Evolutionary conservation across 768 basidiomycete genomes (phyloP), one percentile per base, ranked within the genome.

Genomic region (Termitomyces titanicus): DNA sequence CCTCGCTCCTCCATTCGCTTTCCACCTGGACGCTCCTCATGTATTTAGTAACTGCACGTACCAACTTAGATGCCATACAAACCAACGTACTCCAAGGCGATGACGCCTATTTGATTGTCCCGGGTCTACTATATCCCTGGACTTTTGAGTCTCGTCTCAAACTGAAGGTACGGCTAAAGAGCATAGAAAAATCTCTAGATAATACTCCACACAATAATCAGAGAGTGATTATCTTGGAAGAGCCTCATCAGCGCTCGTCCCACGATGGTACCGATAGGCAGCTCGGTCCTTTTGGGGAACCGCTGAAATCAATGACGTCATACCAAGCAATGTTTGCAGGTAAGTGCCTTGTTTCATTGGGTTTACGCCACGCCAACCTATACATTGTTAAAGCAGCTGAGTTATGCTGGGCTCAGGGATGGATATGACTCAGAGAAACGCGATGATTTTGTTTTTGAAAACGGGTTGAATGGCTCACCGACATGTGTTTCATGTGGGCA

Each of bases 341-440:
- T 53, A 34, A 33, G 51, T 42, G 51, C 34, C 40, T 53, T 29
- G 9, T 3, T 18, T 34, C 11, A 13, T 29, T 35, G 5, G 40
- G 17, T 44, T 40, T 53, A 53, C 51, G 51, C 51, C 51, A 53
- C 51, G 51, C 39, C 45, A 45, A 40, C n/a, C 29, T 33, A 24
- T 27, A n/a, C 29, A 53, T 45, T 18, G 11, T 33, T 5, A 15
- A 24, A 18, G 2, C 42, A 35, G 12, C 15, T 12, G n/a, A 17
- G 15, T 10, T 13, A 25, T 27, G 11, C 13, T 45, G 17, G 51
- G 18, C n/a, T n/a, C n/a, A 31, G 15, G 7, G 17, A 31, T 6
- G 11, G 11, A 12, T 9, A 17, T 17, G 5, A 12, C 34, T 24
- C 8, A 1, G n/a, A 11, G 17, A 48, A 11, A 48, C 24, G 6